Evolutionary conservation across 2,329 filamentous ascomycete species (phyloP).

Genomic region (Xylariales sp.): DNA sequence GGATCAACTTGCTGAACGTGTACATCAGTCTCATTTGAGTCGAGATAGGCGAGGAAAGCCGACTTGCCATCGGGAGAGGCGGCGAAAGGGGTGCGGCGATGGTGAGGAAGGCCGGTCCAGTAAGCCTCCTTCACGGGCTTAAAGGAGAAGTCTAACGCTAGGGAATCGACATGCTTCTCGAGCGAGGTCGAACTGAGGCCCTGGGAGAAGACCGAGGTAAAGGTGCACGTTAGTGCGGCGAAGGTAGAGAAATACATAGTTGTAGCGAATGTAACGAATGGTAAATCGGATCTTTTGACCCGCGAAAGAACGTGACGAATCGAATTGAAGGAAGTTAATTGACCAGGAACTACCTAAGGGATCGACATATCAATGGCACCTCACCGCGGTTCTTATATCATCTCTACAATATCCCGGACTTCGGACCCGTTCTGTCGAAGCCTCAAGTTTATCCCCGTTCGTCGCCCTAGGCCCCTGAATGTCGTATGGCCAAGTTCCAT

Average conservation of each 20-base stretch:
- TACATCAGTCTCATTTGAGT: slow-evolving; percentile 64
- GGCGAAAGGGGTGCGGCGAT: slow-evolving; percentile 72
- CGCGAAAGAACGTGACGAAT: slow-evolving; percentile 4
- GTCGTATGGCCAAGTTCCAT: neutral
- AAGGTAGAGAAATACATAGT: neutral
- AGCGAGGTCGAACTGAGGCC: slow-evolving; percentile 36
- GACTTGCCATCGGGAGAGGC: slow-evolving; percentile 69
- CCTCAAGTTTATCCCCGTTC: neutral
- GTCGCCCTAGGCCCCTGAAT: neutral
- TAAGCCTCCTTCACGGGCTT: slow-evolving; percentile 69
- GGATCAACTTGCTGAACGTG: slow-evolving; percentile 68
- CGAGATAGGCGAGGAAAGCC: slow-evolving; percentile 71
- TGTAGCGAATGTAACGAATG: neutral
- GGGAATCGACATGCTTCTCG: slow-evolving; percentile 53
- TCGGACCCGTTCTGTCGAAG: neutral
- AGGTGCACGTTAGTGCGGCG: neutral
- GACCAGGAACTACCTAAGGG: neutral
- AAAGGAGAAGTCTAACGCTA: slow-evolving; percentile 63
- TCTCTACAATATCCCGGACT: neutral
- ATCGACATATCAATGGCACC: slow-evolving; percentile 1
- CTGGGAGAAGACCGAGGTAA: neutral
- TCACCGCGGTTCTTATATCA: neutral
- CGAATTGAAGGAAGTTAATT: neutral
- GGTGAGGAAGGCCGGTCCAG: slow-evolving; percentile 71
- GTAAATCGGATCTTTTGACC: slow-evolving; percentile 7